Evolutionary conservation across 768 basidiomycete species (phyloP), one percentile per base, ranked within the genome.

Genomic region (Leucocoprinus leucothites): DNA sequence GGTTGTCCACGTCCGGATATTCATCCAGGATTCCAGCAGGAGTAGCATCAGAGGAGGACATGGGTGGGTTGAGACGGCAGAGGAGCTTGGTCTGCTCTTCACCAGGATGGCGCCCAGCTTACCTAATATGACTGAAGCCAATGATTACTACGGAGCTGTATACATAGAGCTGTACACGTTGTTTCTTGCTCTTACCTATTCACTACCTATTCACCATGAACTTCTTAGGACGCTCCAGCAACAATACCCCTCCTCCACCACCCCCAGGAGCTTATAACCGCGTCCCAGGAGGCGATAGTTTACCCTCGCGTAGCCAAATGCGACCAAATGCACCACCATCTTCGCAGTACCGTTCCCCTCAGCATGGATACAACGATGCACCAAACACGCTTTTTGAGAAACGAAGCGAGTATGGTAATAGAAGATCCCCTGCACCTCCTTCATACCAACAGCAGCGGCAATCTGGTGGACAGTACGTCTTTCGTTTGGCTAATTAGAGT

Each of bases 351-450:
- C 64, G 69, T 46, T 61, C 71, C 43, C 69, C 77, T 11, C 65
- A 69, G 36, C 68, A 63, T n/a, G 60, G 58, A 1, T 85, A 85
- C 63, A 84, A 82, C 58, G 82, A 84, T 61, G 77, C 82, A 1
- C 72, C 79, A 3, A 63, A 59, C 35, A 61, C 71, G 13, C 51
- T 76, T n/a, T 83, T 82, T 53, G 82, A 84, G 63, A 82, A 82
- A 60, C 69, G 74, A 44, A 58, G 46, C 8, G 42, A 24, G 14
- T 22, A 51, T 41, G 25, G 45, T 16, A 44, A 53, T 24, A 46
- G 52, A 22, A 65, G 60, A 64, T 69, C 58, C 8, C 57, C 57
- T 19, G 57, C 53, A 35, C 57, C 57, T 14, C 61, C 46, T 44
- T 18, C 22, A 4, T 19, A 46, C 41, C 61, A 57, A 24, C 57